Conservation (phyloP, 2,329 filamentous ascomycete species). For the Orbilia ellipsospora region DNA sequence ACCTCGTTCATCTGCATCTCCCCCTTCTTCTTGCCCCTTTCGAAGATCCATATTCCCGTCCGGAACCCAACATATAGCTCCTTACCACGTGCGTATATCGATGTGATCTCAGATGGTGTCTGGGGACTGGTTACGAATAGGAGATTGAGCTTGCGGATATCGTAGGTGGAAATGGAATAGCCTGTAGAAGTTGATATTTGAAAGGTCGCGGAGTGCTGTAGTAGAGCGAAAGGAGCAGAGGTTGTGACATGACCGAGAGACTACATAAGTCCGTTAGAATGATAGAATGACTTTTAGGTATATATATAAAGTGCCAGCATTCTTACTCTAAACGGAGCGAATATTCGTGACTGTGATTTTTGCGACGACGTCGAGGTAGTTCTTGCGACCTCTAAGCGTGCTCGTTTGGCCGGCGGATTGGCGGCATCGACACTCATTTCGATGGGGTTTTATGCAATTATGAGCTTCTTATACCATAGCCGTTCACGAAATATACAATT, state of each 20-base stretch:
- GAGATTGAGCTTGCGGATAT: conserved; percentile 86
- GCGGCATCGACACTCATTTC: conserved; percentile 35
- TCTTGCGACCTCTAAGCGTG: conserved; percentile 40
- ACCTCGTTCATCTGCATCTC: conserved; percentile 74
- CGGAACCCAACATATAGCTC: conserved; percentile 52
- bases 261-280: conserved; percentile 64
- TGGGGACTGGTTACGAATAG: conserved; percentile 93
- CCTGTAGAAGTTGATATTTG: conserved; percentile 97
- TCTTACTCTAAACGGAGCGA: conserved; percentile 89
- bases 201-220: conserved; percentile 90
- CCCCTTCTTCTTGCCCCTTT: conserved; percentile 84
- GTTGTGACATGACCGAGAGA: conserved; percentile 94
- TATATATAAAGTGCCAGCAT: not conserved
- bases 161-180: conserved; percentile 91
- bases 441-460: not conserved
- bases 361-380: conserved; percentile 16
- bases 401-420: conserved; percentile 50
- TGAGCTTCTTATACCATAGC: not conserved
- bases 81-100: conserved; percentile 51
- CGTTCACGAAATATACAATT: not conserved
- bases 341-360: conserved; percentile 77
- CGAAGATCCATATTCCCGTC: conserved; percentile 88
- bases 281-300: not conserved
- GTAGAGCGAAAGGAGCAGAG: conserved; percentile 85
- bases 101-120: conserved; percentile 75